A percentile compares a stretch with the other conserved stretches of the same genome.
Conservation (phyloP, 208 protist species). For the Leishmania lainsoni region DNA sequence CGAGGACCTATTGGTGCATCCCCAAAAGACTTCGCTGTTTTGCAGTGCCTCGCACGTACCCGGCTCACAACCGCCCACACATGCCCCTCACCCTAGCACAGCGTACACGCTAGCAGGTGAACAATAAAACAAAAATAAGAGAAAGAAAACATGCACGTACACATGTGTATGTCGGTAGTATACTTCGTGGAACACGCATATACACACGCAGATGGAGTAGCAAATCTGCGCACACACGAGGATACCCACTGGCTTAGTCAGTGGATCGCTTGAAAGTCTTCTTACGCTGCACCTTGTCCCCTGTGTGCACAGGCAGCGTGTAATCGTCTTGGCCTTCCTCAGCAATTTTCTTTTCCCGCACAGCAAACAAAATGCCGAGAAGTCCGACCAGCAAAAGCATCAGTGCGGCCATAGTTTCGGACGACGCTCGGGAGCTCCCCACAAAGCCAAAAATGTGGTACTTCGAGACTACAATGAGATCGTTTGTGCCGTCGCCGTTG, state of each 20-base stretch:
- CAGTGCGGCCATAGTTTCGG: slow-evolving; percentile 64
- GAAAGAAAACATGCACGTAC: background rate
- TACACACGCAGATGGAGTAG: background rate
- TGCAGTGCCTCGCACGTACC: background rate
- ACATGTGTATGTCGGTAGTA: background rate
- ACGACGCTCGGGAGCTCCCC: slow-evolving; percentile 58
- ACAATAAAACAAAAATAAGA: slow-evolving; percentile 1
- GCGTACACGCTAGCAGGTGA: background rate
- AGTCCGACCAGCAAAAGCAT: slow-evolving; percentile 78
- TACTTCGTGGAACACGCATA: background rate
- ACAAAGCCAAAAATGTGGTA: slow-evolving; percentile 76
- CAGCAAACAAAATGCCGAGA: slow-evolving; percentile 70
- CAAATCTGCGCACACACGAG: background rate
- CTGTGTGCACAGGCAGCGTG: slow-evolving; percentile 32
- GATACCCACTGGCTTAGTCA: slow-evolving; percentile 17
- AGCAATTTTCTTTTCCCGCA: slow-evolving; percentile 36
- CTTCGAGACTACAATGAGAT: slow-evolving; percentile 80
- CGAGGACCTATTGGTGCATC: background rate
- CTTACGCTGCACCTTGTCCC: slow-evolving; percentile 23
- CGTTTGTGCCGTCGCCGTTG: slow-evolving; percentile 87
- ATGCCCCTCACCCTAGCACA: background rate
- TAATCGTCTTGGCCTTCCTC: slow-evolving; percentile 37
- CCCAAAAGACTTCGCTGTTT: background rate
- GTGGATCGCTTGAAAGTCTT: slow-evolving; percentile 44
- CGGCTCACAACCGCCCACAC: background rate